Evolutionary conservation across 2,329 filamentous ascomycete genomes (phyloP), one percentile per base, ranked within the genome.

Genomic region (Trichoderma guizhouense): DNA sequence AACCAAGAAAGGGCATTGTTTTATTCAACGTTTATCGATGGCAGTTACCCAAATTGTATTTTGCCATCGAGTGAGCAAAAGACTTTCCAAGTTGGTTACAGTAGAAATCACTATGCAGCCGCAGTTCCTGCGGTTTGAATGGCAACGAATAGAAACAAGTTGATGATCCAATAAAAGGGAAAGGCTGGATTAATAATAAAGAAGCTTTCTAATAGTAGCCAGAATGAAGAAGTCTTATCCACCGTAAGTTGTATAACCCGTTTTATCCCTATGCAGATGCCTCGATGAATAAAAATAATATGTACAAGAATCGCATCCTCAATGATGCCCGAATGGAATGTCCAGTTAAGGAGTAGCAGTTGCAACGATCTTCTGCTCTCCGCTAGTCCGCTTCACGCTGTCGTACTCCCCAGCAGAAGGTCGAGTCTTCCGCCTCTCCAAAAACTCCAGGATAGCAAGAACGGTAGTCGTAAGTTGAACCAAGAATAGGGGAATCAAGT

Each of bases 401-500:
- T 62, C 66, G 26, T 72, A 70, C 8, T 66, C 36, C 6, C 51
- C 60, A 7, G 18, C 51, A 30, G 62, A 32, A 30, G 71, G 69
- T 26, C 63, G 55, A 5, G 68, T 18, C 12, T 71, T 75, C 26
- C 75, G 72, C 66, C 72, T 71, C 21, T 72, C 53, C 55, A 73
- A 63, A 0, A 69, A 75, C 26, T 79, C 77, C 73, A 74, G 74
- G 1, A 77, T 32, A 2, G 77, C 76, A 47, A 79, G 53, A 2
- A 60, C 67, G 2, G 77, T 79, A 21, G 78, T 77, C 3, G 55
- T 53, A 5, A 79, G 70, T 32, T 79, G 77, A 3, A 79, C 51
- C 0, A 78, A 43, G n/a, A 79, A 78, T 67, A 79, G 76, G 1
- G 77, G 77, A 11, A 79, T 78, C 3, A 79, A 67, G 36, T 78